A percentile compares a stretch with the other conserved stretches of the same genome.
These are phyloP conservation scores for Crithidia expoeki DNA, from an alignment of 208 protist species.

Conservation along the genomic window DNA sequence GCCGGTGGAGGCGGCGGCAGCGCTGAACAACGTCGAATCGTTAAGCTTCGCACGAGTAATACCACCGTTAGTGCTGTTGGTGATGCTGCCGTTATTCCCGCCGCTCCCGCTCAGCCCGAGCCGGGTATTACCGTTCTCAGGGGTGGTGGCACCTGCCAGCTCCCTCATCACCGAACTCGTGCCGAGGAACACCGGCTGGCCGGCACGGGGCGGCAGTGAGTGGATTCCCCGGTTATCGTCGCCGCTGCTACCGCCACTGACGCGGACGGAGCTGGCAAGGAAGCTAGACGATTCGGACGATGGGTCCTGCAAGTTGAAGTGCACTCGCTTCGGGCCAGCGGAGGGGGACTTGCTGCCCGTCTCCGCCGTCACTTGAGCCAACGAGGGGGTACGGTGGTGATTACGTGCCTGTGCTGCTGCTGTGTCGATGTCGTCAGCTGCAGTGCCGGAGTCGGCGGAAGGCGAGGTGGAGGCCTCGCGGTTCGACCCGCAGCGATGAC, in stretches of 20 bases:
- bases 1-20: background rate
- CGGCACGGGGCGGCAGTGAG: background rate
- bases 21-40: background rate
- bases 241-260: background rate
- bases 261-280: background rate
- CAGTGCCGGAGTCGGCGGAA: background rate
- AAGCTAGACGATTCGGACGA: background rate
- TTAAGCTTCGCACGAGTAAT: background rate
- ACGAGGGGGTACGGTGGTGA: background rate
- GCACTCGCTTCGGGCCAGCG: slow-evolving; percentile 6
- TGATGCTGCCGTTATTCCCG: background rate
- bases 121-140: background rate
- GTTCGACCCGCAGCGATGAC: background rate
- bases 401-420: background rate
- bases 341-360: background rate
- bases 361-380: background rate
- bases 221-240: background rate
- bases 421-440: background rate
- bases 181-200: background rate
- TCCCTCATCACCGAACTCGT: slow-evolving; percentile 13
- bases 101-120: background rate
- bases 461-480: slow-evolving; percentile 10
- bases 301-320: slow-evolving; percentile 13
- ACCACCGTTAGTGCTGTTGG: background rate
- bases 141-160: background rate